These are phyloP conservation scores for Bacidia gigantensis DNA, from an alignment of 495 filamentous ascomycete species.

Conservation along the genomic window DNA sequence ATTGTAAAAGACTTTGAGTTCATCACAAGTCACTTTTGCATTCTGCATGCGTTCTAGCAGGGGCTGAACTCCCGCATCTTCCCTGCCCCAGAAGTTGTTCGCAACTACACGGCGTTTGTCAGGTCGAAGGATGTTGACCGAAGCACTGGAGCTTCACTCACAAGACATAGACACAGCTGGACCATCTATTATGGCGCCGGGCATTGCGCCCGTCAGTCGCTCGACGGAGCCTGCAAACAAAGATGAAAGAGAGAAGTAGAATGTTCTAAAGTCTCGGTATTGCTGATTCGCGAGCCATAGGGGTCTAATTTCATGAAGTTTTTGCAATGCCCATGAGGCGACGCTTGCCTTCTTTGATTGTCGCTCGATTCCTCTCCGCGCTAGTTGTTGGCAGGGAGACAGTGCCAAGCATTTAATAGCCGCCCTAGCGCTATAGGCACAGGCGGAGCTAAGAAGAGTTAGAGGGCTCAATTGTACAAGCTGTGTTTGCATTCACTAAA, in stretches of 20 bases:
- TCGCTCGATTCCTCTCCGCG: too few relatives aligned
- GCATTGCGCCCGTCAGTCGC: conserved; percentile 32
- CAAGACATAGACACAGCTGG: conserved; percentile 52
- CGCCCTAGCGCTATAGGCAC: too few relatives aligned
- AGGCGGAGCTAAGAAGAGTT: too few relatives aligned
- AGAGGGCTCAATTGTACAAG: too few relatives aligned
- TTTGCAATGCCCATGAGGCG: too few relatives aligned
- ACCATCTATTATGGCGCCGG: conserved; percentile 45
- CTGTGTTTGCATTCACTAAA: too few relatives aligned
- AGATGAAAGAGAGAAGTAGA: too few relatives aligned
- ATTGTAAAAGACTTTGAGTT: conserved; percentile 82
- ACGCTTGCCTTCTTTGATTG: not conserved
- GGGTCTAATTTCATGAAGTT: too few relatives aligned
- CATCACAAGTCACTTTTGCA: conserved; percentile 90
- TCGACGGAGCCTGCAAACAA: not conserved
- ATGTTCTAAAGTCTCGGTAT: too few relatives aligned
- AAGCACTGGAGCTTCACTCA: not conserved
- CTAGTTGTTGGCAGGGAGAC: not conserved
- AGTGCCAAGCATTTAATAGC: not conserved
- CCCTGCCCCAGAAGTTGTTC: conserved; percentile 99
- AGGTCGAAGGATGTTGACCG: too few relatives aligned
- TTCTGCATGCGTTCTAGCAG: conserved; percentile 93
- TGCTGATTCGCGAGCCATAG: too few relatives aligned
- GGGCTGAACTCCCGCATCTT: conserved; percentile 88
- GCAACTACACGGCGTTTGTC: conserved; percentile 47